Conservation (phyloP, 2,329 filamentous ascomycete species). For the Beauveria caledonica region DNA sequence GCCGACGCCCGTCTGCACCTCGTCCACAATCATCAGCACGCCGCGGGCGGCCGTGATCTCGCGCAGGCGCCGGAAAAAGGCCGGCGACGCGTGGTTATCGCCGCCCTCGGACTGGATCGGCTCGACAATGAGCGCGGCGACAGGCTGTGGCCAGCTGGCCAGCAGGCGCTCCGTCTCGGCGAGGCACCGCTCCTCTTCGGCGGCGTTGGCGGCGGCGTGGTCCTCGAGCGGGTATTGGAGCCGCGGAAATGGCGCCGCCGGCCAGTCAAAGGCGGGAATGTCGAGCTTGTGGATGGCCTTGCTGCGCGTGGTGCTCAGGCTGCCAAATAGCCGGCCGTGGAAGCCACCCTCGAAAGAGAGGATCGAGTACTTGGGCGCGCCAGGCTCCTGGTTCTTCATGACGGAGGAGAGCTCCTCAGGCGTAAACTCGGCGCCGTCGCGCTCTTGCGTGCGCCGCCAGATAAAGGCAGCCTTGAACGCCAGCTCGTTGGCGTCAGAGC, state of each 20-base stretch:
- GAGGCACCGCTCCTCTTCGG: constrained; percentile 71
- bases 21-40: constrained; percentile 83
- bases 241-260: constrained; percentile 75
- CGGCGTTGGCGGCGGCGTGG: constrained; percentile 68
- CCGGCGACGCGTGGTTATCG: constrained; percentile 84
- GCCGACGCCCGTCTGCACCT: constrained; percentile 89
- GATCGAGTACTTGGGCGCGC: constrained; percentile 72
- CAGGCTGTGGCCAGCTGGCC: constrained; percentile 67
- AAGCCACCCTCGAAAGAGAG: constrained; percentile 83
- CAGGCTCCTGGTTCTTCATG: constrained; percentile 76
- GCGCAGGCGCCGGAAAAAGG: constrained; percentile 79
- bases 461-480: constrained; percentile 96
- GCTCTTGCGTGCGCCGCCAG: constrained; percentile 74
- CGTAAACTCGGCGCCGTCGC: constrained; percentile 78
- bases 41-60: constrained; percentile 68
- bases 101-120: constrained; percentile 91
- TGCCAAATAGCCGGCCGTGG: constrained; percentile 85
- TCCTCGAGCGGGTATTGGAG: constrained; percentile 83
- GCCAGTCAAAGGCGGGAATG: constrained; percentile 93
- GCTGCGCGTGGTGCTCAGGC: constrained; percentile 78
- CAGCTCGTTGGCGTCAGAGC: constrained; percentile 88
- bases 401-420: constrained; percentile 62
- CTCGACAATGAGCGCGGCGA: constrained; percentile 77
- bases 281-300: constrained; percentile 94
- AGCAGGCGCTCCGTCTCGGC: constrained; percentile 78